A percentile compares a stretch with the other conserved stretches of the same genome.
phyloP scores from a whole-genome alignment of 2,329 filamentous ascomycete genomes.

The Orbilia oligospora region DNA sequence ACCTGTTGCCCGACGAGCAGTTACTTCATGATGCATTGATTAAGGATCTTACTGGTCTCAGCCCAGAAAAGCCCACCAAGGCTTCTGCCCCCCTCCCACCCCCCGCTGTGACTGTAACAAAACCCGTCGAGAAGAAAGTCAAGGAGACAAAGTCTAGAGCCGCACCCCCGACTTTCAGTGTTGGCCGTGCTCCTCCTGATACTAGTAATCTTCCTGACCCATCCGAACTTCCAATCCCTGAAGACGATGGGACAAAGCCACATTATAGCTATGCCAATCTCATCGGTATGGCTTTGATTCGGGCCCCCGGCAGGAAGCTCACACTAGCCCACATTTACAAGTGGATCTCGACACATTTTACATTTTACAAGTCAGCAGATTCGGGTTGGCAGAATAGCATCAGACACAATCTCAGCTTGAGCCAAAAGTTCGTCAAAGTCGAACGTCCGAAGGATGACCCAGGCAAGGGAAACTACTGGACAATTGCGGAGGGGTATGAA shows the following conservation, averaged over 20 bases:
- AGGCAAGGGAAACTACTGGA: constrained; percentile 98
- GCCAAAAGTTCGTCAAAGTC: constrained; percentile 96
- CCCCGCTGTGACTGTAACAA: constrained; percentile 35
- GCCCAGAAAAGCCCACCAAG: constrained; percentile 47
- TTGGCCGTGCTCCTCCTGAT: constrained; percentile 64
- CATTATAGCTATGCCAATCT: constrained; percentile 93
- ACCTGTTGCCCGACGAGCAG: constrained; percentile 57
- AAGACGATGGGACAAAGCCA: constrained; percentile 90
- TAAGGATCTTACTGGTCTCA: constrained; percentile 55
- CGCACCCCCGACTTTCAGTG: constrained; percentile 48
- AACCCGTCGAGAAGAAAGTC: constrained; percentile 49
- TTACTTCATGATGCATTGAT: constrained; percentile 57
- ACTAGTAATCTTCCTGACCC: constrained; percentile 78
- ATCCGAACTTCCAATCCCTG: constrained; percentile 83
- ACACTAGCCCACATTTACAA: constrained; percentile 98
- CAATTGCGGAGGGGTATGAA: constrained; percentile 90
- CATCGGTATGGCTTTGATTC: constrained; percentile 96
- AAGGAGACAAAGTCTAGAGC: constrained; percentile 52
- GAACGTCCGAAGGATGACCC: constrained; percentile 97
- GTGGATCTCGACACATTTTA: constrained; percentile 97
- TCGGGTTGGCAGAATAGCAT: constrained; percentile 99
- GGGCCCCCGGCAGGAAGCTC: constrained; percentile 84
- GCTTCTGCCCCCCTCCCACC: constrained; percentile 17
- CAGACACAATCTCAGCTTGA: constrained; percentile 94
- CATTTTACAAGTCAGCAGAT: constrained; percentile 86